Base-by-base conservation (phyloP, 257 asterid genomes). In the Ballota nigra region DNA sequence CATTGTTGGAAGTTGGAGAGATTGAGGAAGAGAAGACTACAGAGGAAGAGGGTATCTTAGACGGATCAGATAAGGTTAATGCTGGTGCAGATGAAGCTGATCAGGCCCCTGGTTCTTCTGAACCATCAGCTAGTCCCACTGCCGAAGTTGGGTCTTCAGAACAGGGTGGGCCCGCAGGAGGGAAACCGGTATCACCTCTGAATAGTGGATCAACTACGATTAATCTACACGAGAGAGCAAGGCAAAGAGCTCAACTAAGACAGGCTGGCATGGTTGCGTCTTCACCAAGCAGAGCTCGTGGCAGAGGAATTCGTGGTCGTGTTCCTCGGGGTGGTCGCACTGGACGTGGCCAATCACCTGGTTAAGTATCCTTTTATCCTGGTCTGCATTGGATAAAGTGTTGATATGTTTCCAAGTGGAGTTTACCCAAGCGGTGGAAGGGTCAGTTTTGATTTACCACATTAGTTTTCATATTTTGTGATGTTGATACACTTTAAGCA, bases 161-260 rank as follows among this genome's bases (percentile, higher is more conserved):
- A 55, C 93, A 79, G 77, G 86, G 87, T 70, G 82, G 72, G 16
- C 3, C 84, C 6, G 23, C 73, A 0, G 79, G 83, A 60, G 78
- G 72, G 60, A 73, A 78, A 80, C 85, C 89, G 10, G 71, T 61
- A 13, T 83, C 91, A 0, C 85, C 91, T 45, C 43, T 63, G 43
- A 78, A 71, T 75, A 78, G 77, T 24, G 69, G 84, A 75, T 75
- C 92, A 16, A 89, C 86, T 11, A 89, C 94, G 20, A 89, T 94
- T 61, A 91, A 84, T 83, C 80, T 89, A 68, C 56, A 24, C 22
- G 88, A 86, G 84, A 79, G 96, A 73, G 97, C 96, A 18, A 87
- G 81, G 75, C 78, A 76, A 59, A 84, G 89, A 75, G 86, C 90
- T 13, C 47, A 43, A 8, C 29, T 77, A 4, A 86, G 97, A 75